Evolutionary conservation across 1,284 basidiomycete genomes (phyloP), one percentile per base, ranked within the genome.

Genomic region (Microbotryum scabiosae): DNA sequence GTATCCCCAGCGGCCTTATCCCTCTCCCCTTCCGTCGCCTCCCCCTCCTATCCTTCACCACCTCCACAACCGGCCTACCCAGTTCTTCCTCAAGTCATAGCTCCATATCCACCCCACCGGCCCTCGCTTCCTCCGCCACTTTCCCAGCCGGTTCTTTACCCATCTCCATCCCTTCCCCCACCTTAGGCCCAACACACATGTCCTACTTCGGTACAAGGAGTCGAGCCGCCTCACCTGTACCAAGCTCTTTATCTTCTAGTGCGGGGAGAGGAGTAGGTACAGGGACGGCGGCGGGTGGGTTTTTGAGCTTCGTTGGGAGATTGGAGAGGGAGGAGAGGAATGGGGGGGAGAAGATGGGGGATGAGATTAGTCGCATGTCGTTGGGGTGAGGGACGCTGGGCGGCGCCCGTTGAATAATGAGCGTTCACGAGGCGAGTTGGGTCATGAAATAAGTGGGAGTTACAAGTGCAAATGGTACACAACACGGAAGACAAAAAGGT

Each of bases 1-100:
- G 64, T 68, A 14, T 68, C 66, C 4, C 66, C 66, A 8, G 66
- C 66, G 5, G 66, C 66, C 58, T 23, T 62, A 16, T 59, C 66
- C n/a, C 52, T 63, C 20, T 59, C 59, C 2, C 61, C 56, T 45
- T 52, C 61, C 2, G 56, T 59, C 51, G 45, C 43, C 23, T 5
- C 23, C 8, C 21, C 21, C 9, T 26, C 53, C 18, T 28, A 36
- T 32, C 52, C 9, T 30, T 21, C 10, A 28, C 28, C 44, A 10
- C 44, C 43, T 23, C 54, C 16, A 25, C 23, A 41, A 18, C 14
- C 14, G 16, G 36, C 16, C 36, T 41, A 5, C 36, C 14, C 36
- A 12, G 36, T 18, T 41, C 36, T 12, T 41, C 36, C 16, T 41
- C 36, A 5, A 41, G 16, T 12, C 36, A 41, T 8, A 51, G 20